These are phyloP conservation scores for Trichoderma atroviride DNA, from an alignment of 2,329 filamentous ascomycete species.

Conservation along the genomic window DNA sequence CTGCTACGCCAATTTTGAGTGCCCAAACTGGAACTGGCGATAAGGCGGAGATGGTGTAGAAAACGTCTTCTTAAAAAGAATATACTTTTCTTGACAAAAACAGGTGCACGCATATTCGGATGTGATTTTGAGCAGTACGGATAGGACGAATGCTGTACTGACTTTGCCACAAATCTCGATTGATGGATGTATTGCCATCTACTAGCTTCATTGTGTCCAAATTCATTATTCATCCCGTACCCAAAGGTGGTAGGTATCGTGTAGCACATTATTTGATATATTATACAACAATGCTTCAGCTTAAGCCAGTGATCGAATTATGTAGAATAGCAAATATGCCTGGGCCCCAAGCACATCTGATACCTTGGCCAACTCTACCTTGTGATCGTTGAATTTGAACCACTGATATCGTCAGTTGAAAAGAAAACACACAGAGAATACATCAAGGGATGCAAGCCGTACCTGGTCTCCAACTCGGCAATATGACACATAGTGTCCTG, in stretches of 20 bases:
- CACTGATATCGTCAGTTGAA: slow-evolving; percentile 57
- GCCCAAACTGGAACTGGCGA: slow-evolving; percentile 53
- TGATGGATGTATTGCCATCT: neutral
- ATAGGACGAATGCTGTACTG: neutral
- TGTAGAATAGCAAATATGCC: slow-evolving; percentile 90
- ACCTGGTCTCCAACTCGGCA: slow-evolving; percentile 75
- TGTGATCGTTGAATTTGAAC: slow-evolving; percentile 96
- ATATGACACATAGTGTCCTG: slow-evolving; percentile 91
- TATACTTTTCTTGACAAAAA: neutral
- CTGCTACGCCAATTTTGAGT: slow-evolving; percentile 79
- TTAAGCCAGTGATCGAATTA: slow-evolving; percentile 60
- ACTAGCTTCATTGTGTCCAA: neutral
- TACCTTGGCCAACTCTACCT: slow-evolving; percentile 80
- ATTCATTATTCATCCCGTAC: neutral
- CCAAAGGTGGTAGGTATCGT: neutral
- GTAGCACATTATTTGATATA: neutral
- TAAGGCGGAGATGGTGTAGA: neutral
- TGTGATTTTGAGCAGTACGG: neutral
- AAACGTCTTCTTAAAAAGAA: neutral
- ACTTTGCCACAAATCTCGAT: neutral
- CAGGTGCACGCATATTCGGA: neutral
- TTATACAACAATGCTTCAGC: neutral
- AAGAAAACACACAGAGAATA: neutral
- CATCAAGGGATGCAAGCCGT: slow-evolving; percentile 16
- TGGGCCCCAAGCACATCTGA: slow-evolving; percentile 84